These are phyloP conservation scores for Hypoxylon sp. DNA, from an alignment of 2,329 filamentous ascomycete genomes.

Conservation along the genomic window DNA sequence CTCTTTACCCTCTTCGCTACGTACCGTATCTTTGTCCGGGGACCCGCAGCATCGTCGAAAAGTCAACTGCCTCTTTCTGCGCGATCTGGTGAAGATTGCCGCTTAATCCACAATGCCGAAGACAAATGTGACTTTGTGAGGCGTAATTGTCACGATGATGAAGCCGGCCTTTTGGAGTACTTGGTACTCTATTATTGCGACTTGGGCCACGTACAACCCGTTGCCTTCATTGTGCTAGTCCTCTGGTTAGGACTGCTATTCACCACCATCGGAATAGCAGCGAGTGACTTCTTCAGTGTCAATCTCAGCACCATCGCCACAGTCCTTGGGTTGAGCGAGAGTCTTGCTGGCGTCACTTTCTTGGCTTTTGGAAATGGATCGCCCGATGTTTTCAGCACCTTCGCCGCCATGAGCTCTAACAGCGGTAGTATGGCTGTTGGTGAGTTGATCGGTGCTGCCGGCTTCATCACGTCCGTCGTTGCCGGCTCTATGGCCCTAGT, in stretches of 20 bases:
- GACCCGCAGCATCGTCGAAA: slow-evolving; percentile 40
- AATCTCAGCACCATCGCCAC: slow-evolving; percentile 94
- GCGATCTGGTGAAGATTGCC: slow-evolving; percentile 71
- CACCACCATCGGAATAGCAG: slow-evolving; percentile 96
- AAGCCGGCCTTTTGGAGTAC: slow-evolving; percentile 91
- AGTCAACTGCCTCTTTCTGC: slow-evolving; percentile 36
- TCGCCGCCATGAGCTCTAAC: slow-evolving; percentile 96
- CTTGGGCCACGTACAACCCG: slow-evolving; percentile 75
- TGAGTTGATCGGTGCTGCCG: slow-evolving; percentile 93
- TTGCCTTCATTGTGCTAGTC: slow-evolving; percentile 85
- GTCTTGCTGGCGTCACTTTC: slow-evolving; percentile 95
- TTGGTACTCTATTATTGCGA: slow-evolving; percentile 92
- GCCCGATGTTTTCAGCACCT: slow-evolving; percentile 98
- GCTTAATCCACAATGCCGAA: slow-evolving; percentile 79
- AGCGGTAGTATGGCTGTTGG: slow-evolving; percentile 97
- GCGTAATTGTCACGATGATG: slow-evolving; percentile 86
- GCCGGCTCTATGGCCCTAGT: slow-evolving; percentile 97
- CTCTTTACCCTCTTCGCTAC: slow-evolving; percentile 64
- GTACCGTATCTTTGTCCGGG: slow-evolving; percentile 59
- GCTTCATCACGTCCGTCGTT: slow-evolving; percentile 96
- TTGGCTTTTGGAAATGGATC: slow-evolving; percentile 98
- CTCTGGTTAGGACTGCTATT: slow-evolving; percentile 92
- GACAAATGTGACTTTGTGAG: slow-evolving; percentile 92
- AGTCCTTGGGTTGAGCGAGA: slow-evolving; percentile 94
- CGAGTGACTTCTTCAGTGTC: slow-evolving; percentile 98